Percentiles rank a stretch among this genome's conserved stretches.
These are phyloP conservation scores for Tylopilus balloui DNA, from an alignment of 768 basidiomycete genomes.

Conservation along the genomic window DNA sequence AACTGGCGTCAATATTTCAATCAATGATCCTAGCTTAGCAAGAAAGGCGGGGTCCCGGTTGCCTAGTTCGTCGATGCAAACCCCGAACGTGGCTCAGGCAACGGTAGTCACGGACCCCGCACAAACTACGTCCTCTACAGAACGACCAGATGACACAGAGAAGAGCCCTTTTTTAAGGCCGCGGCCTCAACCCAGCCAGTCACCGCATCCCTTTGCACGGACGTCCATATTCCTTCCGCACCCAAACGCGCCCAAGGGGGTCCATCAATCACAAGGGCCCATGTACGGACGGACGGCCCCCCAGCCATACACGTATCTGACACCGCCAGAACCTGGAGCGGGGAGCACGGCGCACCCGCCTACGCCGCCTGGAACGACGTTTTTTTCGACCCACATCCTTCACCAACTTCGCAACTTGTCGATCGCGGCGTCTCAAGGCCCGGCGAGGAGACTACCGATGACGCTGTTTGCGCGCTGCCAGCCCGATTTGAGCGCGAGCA, in stretches of 20 bases:
- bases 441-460: slow-evolving; percentile 13
- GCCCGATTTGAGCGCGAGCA: slow-evolving; percentile 44
- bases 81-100: slow-evolving; percentile 8
- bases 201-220: slow-evolving; percentile 29
- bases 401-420: slow-evolving; percentile 25
- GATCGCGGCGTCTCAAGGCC: slow-evolving; percentile 20
- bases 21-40: slow-evolving; percentile 5
- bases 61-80: slow-evolving; percentile 6
- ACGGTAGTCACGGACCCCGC: slow-evolving; percentile 17
- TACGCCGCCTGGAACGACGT: slow-evolving; percentile 26
- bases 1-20: slow-evolving; percentile 6
- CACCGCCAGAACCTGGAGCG: slow-evolving; percentile 6
- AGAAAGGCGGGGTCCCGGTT: slow-evolving; percentile 11
- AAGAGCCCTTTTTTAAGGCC: slow-evolving; percentile 24
- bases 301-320: slow-evolving; percentile 16
- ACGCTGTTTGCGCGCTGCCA: slow-evolving; percentile 63
- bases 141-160: slow-evolving; percentile 6
- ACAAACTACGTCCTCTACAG: slow-evolving; percentile 1
- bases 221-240: slow-evolving; percentile 49
- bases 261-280: slow-evolving; percentile 39
- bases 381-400: slow-evolving; percentile 25
- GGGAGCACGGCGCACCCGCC: not conserved
- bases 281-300: slow-evolving; percentile 48
- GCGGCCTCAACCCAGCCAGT: slow-evolving; percentile 18
- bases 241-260: slow-evolving; percentile 48